Conservation (phyloP, 2,329 filamentous ascomycete genomes). For the Bipolaris cookei region DNA sequence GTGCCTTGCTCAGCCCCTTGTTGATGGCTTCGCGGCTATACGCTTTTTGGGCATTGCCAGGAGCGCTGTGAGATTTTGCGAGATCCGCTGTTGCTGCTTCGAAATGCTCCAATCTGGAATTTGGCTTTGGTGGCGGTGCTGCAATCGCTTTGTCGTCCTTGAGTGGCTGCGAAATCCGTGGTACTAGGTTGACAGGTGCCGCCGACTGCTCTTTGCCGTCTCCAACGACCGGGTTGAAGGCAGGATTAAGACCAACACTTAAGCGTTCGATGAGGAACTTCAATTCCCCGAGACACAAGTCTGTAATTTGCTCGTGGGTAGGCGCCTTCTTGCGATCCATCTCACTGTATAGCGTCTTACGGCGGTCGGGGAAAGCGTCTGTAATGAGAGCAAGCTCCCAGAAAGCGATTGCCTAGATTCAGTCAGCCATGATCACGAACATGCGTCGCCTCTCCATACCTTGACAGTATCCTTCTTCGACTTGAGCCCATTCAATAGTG, state of each 20-base stretch:
- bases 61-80: constrained; percentile 49
- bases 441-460: constrained; percentile 53
- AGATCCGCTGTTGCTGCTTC: constrained; percentile 50
- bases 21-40: constrained; percentile 45
- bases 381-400: constrained; percentile 89
- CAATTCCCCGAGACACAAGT: constrained; percentile 72
- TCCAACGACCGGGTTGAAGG: constrained; percentile 25
- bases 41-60: constrained; percentile 45
- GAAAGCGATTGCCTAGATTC: constrained; percentile 74
- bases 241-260: constrained; percentile 53
- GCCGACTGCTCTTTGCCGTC: constrained; percentile 23
- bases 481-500: constrained; percentile 80
- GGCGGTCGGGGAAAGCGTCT: constrained; percentile 73
- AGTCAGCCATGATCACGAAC: constrained; percentile 14
- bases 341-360: constrained; percentile 83
- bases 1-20: constrained; percentile 42
- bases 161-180: constrained; percentile 57
- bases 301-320: constrained; percentile 80
- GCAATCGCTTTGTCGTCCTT: constrained; percentile 56
- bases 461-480: constrained; percentile 80
- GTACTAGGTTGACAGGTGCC: constrained; percentile 54
- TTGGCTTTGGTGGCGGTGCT: constrained; percentile 49
- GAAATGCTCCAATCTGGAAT: constrained; percentile 39
- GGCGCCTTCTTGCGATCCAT: constrained; percentile 81
- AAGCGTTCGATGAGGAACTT: constrained; percentile 72